Base-by-base conservation (phyloP, 2,329 filamentous ascomycete genomes). In the Coniochaeta sp. region DNA sequence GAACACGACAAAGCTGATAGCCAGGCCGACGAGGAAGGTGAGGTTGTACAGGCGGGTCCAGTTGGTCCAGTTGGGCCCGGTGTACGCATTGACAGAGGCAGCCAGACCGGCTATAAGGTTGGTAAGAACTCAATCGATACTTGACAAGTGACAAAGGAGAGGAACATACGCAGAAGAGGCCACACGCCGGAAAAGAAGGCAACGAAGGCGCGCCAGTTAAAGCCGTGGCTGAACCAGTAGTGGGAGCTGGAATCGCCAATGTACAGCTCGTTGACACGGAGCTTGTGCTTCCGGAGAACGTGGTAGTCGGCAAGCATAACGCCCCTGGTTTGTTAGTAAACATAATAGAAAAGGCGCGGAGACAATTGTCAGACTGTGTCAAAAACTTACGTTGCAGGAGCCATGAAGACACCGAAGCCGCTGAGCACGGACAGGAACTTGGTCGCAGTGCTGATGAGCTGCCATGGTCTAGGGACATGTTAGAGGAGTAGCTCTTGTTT, bases 361-460 rank as follows among this genome's bases (percentile, higher is more conserved):
- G 9, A 40, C 38, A 40, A 17, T n/a, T 40, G 38, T n/a, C 38
- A 40, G 38, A 40, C 38, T n/a, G 11, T 19, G 47, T 52, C 47
- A 52, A 52, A 36, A 55, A 40, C 59, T 60, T 47, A 67, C 54
- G 72, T 73, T 61, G 78, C 73, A 0, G 79, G 79, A 0, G 72
- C 76, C 16, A 81, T 71, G 64, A 82, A 81, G 11, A 81, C 74
- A 2, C 70, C 66, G 26, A 68, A 71, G 1, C 68, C 66, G 34
- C 64, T 67, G 36, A 70, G 58, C 1, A 71, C 68, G 3, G 65
- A 60, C 1, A 71, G 58, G 56, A 76, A 76, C 1, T 64, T 68
- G 1, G 72, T 71, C 9, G 74, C 74, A 6, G 70, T 73, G 61
- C 70, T 72, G 58, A 76, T 72, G 19, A 76, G 67, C 3, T 70